Evolutionary conservation across 2,329 filamentous ascomycete genomes (phyloP), one percentile per base, ranked within the genome.

Genomic region (Verticillium tricorpus): DNA sequence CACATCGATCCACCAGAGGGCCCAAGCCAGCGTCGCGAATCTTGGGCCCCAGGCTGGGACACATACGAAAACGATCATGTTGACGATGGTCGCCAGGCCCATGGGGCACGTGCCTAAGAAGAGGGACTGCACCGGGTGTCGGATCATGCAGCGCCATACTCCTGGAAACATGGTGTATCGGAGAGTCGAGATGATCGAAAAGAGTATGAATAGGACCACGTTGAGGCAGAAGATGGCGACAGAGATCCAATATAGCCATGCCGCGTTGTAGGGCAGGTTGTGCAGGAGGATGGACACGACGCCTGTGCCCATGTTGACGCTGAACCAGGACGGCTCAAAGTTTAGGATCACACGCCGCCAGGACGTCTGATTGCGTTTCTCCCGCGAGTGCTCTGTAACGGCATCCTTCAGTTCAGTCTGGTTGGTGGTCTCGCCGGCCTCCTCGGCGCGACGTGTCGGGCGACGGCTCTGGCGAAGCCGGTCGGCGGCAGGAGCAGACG

Each of bases 91-190:
- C 0, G 86, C 84, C 62, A 91, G 82, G 0, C 82, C 87, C 85
- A 90, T 90, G 0, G 88, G 88, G 37, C 89, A 82, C 0, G 86
- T 88, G 0, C 85, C 89, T 3, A 92, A 74, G 66, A 91, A 92
- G 60, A 92, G 78, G 1, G 85, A 87, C 69, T 92, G 87, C 1
- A 81, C 82, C 0, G 87, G 87, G 69, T 92, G 86, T 2, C 77
- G 75, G 35, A 91, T 81, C 88, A 92, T 89, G n/a, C 82, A 84
- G 0, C 62, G 69, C 82, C 87, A 91, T 34, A 90, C 86, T 62
- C 83, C 80, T 0, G 88, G 89, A 67, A 89, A 91, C 1, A 90
- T 68, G 0, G 76, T 76, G 67, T 91, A 92, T 6, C 89, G 81
- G 2, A 88, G 70, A 1, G 85, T 61, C 1, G 84, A 87, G 55